Evolutionary conservation across 306 rosid genomes (phyloP).

Genomic region (Lupinus albus): DNA sequence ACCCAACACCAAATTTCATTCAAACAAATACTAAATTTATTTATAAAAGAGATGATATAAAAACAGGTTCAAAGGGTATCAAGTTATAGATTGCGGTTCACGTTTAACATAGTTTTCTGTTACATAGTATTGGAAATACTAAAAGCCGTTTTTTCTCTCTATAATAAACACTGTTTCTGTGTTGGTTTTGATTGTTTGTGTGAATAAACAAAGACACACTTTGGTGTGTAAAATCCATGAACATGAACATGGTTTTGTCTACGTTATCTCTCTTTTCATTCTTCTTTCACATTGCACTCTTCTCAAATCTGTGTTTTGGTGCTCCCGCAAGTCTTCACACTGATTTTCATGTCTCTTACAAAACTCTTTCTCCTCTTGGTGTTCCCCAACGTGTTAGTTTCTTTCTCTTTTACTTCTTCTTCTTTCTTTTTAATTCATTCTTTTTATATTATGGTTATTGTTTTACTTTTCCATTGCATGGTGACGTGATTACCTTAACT

Average conservation of each 20-base stretch:
- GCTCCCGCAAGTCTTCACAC: slow-evolving; percentile 60
- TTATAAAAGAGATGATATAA: too few species aligned
- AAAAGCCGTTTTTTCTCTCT: slow-evolving; percentile 24
- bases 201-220: neutral
- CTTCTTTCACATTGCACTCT: slow-evolving; percentile 45
- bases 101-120: neutral
- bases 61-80: neutral
- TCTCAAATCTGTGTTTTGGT: slow-evolving; percentile 52
- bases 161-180: too few species aligned
- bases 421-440: neutral
- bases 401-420: neutral
- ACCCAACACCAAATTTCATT: too few species aligned
- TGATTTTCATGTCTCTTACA: slow-evolving; percentile 65
- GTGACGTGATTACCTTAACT: too few species aligned
- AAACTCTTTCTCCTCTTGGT: slow-evolving; percentile 79
- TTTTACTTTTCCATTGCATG: too few species aligned
- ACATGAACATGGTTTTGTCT: slow-evolving; percentile 48
- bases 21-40: too few species aligned
- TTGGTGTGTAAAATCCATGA: neutral
- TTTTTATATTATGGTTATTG: too few species aligned
- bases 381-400: slow-evolving; percentile 70
- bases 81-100: neutral
- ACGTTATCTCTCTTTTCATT: slow-evolving; percentile 16
- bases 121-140: slow-evolving; percentile 10
- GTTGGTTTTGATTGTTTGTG: neutral